Evolutionary conservation across 2,329 filamentous ascomycete species (phyloP).

Genomic region (Juglanconis oblonga): DNA sequence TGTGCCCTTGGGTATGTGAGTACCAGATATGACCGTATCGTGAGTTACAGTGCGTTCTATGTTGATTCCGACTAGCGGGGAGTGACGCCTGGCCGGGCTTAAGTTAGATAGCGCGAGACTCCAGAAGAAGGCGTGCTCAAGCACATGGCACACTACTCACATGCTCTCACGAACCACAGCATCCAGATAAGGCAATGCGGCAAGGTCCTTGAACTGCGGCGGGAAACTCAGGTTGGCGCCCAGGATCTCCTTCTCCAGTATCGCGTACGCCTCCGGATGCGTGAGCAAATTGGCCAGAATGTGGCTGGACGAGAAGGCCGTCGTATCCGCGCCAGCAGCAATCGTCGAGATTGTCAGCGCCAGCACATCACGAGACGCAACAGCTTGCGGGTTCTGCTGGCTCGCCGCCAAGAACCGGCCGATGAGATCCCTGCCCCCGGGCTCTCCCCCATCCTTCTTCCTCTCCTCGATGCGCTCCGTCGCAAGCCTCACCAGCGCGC

Average conservation of each 20-base stretch:
- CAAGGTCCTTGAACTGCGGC: not conserved
- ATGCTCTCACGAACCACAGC: not conserved
- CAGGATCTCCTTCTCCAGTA: not conserved
- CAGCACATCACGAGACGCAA: not conserved
- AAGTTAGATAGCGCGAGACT: not conserved
- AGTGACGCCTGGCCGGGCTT: not conserved
- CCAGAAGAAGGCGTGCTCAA: not conserved
- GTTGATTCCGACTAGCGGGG: not conserved
- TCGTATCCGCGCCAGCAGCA: not conserved
- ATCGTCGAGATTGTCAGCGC: not conserved
- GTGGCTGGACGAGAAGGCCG: not conserved
- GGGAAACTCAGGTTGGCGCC: not conserved
- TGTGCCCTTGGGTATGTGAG: not conserved
- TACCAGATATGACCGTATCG: not conserved
- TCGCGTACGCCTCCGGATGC: not conserved
- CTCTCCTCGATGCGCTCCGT: not conserved
- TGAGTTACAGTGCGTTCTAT: not conserved
- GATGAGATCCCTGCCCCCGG: not conserved
- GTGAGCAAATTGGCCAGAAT: not conserved
- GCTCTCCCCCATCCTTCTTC: not conserved
- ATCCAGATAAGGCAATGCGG: not conserved
- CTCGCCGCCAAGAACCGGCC: not conserved
- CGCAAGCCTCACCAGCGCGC: not conserved
- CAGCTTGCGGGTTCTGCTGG: not conserved
- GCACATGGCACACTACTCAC: not conserved